phyloP scores from a whole-genome alignment of 139 green algal genomes.

The Zygnema cylindricum region DNA sequence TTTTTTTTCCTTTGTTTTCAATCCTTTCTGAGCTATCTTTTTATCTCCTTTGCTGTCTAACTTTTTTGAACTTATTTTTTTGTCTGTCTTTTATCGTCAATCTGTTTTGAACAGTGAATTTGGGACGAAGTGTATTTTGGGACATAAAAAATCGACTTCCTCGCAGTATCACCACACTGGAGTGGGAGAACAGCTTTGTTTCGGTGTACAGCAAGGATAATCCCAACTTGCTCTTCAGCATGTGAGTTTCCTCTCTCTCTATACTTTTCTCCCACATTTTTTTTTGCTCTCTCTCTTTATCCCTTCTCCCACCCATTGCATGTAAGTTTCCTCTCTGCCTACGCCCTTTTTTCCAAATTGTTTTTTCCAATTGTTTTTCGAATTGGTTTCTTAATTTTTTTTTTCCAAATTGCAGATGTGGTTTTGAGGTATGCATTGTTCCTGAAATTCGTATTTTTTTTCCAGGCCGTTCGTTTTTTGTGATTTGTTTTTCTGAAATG shows the following conservation, averaged over 20 bases:
- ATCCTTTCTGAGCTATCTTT: too few species aligned
- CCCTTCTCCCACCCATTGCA: too few species aligned
- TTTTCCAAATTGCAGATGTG: too few species aligned
- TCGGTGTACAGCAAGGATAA: constrained; percentile 97
- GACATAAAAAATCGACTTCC: constrained; percentile 79
- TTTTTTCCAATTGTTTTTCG: not conserved
- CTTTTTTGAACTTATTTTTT: too few species aligned
- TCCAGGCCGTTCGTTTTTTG: not conserved
- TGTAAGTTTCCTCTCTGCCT: not conserved
- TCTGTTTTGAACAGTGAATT: constrained; percentile 82
- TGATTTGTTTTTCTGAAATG: not conserved
- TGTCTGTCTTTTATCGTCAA: too few species aligned
- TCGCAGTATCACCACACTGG: constrained; percentile 91
- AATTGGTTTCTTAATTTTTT: not conserved
- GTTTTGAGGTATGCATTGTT: too few species aligned
- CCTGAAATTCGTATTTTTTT: not conserved
- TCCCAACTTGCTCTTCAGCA: constrained; percentile 98
- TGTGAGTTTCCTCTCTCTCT: constrained; percentile 66
- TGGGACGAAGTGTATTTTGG: constrained; percentile 85
- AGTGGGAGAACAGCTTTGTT: constrained; percentile 97
- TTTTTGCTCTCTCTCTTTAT: not conserved
- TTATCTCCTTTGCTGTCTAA: too few species aligned
- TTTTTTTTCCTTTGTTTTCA: too few species aligned
- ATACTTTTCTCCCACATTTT: not conserved
- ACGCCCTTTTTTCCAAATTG: not conserved